A percentile compares a stretch with the other conserved stretches of the same genome.
phyloP scores from a whole-genome alignment of 352 stramenopile genomes.

The Phytophthora meadii region DNA sequence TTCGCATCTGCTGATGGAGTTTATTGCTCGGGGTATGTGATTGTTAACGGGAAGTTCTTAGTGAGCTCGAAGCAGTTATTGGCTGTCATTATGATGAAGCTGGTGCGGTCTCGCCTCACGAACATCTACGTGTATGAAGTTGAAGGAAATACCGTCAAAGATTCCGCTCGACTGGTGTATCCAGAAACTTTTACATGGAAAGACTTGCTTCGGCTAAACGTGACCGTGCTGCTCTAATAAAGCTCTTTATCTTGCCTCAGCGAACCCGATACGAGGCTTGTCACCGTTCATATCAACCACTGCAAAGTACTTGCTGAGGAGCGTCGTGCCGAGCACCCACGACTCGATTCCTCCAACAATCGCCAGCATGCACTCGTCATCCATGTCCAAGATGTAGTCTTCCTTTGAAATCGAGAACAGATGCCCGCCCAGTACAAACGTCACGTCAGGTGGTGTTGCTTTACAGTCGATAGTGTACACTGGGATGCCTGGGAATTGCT shows the following conservation, averaged over 20 bases:
- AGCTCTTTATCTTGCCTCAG: not conserved
- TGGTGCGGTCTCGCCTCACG: slow-evolving; percentile 2
- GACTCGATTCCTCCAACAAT: slow-evolving; percentile 76
- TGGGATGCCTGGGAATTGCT: slow-evolving; percentile 82
- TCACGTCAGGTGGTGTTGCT: slow-evolving; percentile 82
- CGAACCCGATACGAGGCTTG: slow-evolving; percentile 1
- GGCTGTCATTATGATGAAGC: slow-evolving; percentile 13
- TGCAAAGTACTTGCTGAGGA: slow-evolving; percentile 1
- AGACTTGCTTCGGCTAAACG: slow-evolving; percentile 13
- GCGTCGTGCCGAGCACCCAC: not conserved
- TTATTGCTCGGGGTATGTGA: slow-evolving; percentile 21
- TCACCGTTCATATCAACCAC: not conserved
- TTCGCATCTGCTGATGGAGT: slow-evolving; percentile 18
- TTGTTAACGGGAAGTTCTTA: slow-evolving; percentile 17
- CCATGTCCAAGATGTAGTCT: slow-evolving; percentile 81
- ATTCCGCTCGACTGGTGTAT: slow-evolving; percentile 9
- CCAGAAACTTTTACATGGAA: slow-evolving; percentile 17
- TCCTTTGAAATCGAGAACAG: slow-evolving; percentile 86
- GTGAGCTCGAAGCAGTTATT: slow-evolving; percentile 6
- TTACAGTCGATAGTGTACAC: slow-evolving; percentile 94
- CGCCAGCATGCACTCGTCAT: slow-evolving; percentile 88
- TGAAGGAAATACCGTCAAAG: slow-evolving; percentile 13
- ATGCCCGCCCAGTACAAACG: slow-evolving; percentile 88
- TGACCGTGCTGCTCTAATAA: slow-evolving; percentile 6
- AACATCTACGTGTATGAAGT: slow-evolving; percentile 22